These are phyloP conservation scores for Caloboletus firmus DNA, from an alignment of 1,284 basidiomycete species.

Conservation along the genomic window DNA sequence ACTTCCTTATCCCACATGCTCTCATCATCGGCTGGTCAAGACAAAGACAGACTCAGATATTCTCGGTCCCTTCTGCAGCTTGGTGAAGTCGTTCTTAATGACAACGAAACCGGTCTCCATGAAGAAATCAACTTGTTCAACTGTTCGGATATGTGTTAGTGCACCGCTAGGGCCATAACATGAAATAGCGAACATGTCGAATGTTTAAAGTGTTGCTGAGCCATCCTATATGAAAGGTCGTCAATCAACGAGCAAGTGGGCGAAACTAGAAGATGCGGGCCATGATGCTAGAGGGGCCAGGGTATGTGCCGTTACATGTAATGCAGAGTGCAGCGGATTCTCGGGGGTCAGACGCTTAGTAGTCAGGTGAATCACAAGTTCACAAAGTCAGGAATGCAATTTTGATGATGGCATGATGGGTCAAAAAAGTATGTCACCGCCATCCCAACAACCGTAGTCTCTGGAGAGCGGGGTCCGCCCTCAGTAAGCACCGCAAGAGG, in stretches of 20 bases:
- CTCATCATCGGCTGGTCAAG: slow-evolving; percentile 52
- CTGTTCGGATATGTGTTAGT: slow-evolving; percentile 17
- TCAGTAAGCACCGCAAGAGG: neutral
- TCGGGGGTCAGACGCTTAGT: neutral
- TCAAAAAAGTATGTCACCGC: neutral
- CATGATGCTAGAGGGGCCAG: neutral
- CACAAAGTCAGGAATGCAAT: neutral
- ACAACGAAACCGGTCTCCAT: slow-evolving; percentile 55
- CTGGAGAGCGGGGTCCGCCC: neutral
- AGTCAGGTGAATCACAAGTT: slow-evolving; percentile 3
- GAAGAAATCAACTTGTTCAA: slow-evolving; percentile 53
- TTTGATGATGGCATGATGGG: neutral
- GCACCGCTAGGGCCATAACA: neutral
- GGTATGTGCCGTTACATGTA: neutral
- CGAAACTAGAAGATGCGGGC: neutral
- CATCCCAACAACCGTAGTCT: neutral
- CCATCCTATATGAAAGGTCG: neutral
- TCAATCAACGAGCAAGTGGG: neutral
- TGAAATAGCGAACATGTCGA: neutral
- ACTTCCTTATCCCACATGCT: slow-evolving; percentile 51
- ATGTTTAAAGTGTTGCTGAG: neutral
- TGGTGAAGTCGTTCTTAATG: slow-evolving; percentile 53
- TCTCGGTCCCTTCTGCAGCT: slow-evolving; percentile 46
- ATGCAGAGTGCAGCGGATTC: neutral
- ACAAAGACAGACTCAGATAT: slow-evolving; percentile 51